A percentile compares a stretch with the other conserved stretches of the same genome.
Evolutionary conservation across 352 stramenopile species (phyloP).

Genomic region (Globisporangium splendens): DNA sequence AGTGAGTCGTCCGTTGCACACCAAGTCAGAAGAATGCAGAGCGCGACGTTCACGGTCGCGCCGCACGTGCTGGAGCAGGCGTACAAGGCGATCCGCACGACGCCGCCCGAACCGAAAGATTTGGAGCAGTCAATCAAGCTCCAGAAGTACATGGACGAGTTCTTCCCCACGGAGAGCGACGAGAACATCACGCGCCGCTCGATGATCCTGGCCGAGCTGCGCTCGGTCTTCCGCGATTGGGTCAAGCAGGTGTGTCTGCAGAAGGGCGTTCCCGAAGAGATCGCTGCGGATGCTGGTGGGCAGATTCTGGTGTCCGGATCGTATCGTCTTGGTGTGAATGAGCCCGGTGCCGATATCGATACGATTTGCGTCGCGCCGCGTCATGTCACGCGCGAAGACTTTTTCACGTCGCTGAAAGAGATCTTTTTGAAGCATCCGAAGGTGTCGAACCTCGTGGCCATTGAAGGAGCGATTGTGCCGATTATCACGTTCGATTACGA

Average conservation of each 20-base stretch:
- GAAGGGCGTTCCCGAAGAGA: slow-evolving; percentile 83
- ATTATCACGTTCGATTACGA: slow-evolving; percentile 99
- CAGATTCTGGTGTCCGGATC: slow-evolving; percentile 89
- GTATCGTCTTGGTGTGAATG: slow-evolving; percentile 96
- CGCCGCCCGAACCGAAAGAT: slow-evolving; percentile 77
- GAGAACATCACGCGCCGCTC: slow-evolving; percentile 84
- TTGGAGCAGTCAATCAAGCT: slow-evolving; percentile 82
- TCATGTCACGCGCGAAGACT: slow-evolving; percentile 94
- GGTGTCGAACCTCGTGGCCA: slow-evolving; percentile 85
- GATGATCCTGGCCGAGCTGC: slow-evolving; percentile 81
- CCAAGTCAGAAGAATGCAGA: slow-evolving; percentile 45
- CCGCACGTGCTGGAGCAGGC: slow-evolving; percentile 81
- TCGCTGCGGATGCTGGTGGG: slow-evolving; percentile 78
- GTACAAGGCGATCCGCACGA: slow-evolving; percentile 88
- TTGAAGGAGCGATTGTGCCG: slow-evolving; percentile 92
- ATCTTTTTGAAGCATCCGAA: slow-evolving; percentile 92
- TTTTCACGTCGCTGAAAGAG: slow-evolving; percentile 93
- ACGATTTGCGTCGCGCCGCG: slow-evolving; percentile 96
- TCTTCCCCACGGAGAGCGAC: slow-evolving; percentile 75
- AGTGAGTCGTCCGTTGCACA: neutral
- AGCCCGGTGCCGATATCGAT: slow-evolving; percentile 97
- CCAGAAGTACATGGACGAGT: slow-evolving; percentile 72
- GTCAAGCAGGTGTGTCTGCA: slow-evolving; percentile 56
- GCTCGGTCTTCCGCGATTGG: slow-evolving; percentile 82
- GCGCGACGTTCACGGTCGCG: slow-evolving; percentile 62